A percentile compares a stretch with the other conserved stretches of the same genome.
Evolutionary conservation across 495 filamentous ascomycete genomes (phyloP).

Genomic region (Endocarpon pusillum): DNA sequence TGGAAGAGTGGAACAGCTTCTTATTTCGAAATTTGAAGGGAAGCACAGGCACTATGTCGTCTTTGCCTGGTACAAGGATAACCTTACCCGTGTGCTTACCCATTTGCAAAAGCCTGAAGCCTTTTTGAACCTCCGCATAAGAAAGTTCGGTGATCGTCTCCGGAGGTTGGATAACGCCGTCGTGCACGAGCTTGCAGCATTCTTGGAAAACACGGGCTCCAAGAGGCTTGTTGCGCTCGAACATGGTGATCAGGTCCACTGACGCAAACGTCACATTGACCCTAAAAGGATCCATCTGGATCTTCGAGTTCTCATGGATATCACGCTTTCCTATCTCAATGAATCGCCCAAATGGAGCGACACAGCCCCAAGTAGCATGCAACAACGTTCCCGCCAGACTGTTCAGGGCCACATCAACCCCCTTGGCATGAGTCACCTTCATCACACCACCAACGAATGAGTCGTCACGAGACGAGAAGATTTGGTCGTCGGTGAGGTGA

Average conservation of each 20-base stretch:
- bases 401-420: slow-evolving; percentile 33
- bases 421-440: slow-evolving; percentile 21
- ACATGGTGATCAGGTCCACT: slow-evolving; percentile 7
- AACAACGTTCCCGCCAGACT: slow-evolving; percentile 20
- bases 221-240: background rate
- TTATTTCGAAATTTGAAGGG: slow-evolving; percentile 4
- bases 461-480: slow-evolving; percentile 23
- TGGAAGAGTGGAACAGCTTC: background rate
- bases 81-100: slow-evolving; percentile 29
- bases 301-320: slow-evolving; percentile 14
- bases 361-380: slow-evolving; percentile 18
- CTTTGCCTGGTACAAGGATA: slow-evolving; percentile 14
- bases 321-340: slow-evolving; percentile 34
- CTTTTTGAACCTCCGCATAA: slow-evolving; percentile 20
- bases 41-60: slow-evolving; percentile 5
- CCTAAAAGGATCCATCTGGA: slow-evolving; percentile 26
- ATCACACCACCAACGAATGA: slow-evolving; percentile 20
- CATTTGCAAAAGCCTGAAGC: slow-evolving; percentile 24
- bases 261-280: slow-evolving; percentile 24
- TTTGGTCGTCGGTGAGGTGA: slow-evolving; percentile 12
- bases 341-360: slow-evolving; percentile 29
- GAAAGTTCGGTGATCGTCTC: slow-evolving; percentile 16
- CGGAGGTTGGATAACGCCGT: slow-evolving; percentile 7
- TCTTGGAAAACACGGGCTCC: background rate
- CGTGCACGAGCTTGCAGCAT: slow-evolving; percentile 2